These are phyloP conservation scores for Nothophoma quercina DNA, from an alignment of 2,329 filamentous ascomycete species.

Conservation along the genomic window DNA sequence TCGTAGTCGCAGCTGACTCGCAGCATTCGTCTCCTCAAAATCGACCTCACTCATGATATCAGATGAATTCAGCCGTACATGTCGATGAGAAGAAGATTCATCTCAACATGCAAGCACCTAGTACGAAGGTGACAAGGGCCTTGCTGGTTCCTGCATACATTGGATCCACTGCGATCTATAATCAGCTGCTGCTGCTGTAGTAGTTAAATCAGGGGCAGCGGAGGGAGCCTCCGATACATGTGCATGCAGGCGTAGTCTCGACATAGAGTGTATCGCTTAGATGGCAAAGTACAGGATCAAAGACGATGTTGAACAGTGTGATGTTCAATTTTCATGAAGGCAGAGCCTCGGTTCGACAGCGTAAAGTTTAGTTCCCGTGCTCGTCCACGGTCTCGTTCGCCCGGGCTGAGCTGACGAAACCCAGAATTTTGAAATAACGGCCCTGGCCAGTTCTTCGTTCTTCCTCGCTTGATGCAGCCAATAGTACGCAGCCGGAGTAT, in stretches of 20 bases:
- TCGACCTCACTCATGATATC: background rate
- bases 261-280: background rate
- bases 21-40: background rate
- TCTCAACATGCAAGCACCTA: background rate
- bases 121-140: background rate
- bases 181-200: background rate
- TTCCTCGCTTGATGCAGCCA: background rate
- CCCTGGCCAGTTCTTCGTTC: background rate
- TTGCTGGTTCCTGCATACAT: background rate
- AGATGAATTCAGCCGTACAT: background rate
- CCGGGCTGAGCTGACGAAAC: constrained; percentile 1
- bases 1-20: background rate
- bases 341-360: background rate
- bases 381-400: background rate
- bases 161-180: background rate
- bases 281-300: background rate
- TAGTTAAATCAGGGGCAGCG: background rate
- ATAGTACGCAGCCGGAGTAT: constrained; percentile 3
- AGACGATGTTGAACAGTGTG: background rate
- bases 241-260: constrained; percentile 1
- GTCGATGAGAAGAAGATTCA: background rate
- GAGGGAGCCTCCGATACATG: background rate
- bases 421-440: constrained; percentile 3
- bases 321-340: background rate
- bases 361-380: constrained; percentile 13